These are phyloP conservation scores for Trametes coccinea DNA, from an alignment of 768 basidiomycete genomes.

Conservation along the genomic window DNA sequence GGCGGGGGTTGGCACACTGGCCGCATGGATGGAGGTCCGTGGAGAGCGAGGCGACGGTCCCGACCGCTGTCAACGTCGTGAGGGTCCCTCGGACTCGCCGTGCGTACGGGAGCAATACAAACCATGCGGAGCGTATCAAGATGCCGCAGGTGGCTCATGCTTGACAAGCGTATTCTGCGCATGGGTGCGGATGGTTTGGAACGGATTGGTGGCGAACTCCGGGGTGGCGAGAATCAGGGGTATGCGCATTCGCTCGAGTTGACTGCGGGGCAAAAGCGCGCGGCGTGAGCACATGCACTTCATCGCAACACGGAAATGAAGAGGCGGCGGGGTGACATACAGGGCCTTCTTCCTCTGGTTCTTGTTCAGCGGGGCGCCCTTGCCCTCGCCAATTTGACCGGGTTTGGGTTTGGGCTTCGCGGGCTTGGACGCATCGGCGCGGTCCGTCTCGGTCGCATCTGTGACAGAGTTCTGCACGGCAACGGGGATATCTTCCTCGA, in stretches of 20 bases:
- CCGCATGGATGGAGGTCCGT: not conserved
- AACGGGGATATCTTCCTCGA: conserved; percentile 42
- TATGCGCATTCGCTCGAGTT: conserved; percentile 66
- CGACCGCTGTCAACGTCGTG: not conserved
- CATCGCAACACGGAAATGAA: conserved; percentile 4
- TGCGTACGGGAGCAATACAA: not conserved
- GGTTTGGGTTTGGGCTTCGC: conserved; percentile 33
- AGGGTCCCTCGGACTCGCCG: not conserved
- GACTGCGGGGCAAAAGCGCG: conserved; percentile 39
- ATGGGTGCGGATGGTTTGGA: conserved; percentile 76
- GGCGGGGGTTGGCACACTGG: not conserved
- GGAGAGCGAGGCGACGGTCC: not conserved
- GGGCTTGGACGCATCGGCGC: conserved; percentile 20
- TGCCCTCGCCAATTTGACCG: conserved; percentile 70
- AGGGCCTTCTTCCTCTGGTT: conserved; percentile 66
- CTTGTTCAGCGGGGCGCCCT: conserved; percentile 54
- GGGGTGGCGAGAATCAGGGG: conserved; percentile 69
- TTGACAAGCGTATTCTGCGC: conserved; percentile 75
- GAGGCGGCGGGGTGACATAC: conserved; percentile 44
- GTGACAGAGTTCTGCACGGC: conserved; percentile 23
- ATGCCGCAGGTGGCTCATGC: conserved; percentile 34
- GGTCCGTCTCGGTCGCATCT: conserved; percentile 10
- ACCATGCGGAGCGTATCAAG: conserved; percentile 6
- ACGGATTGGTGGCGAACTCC: conserved; percentile 67
- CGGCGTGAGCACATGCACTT: conserved; percentile 7